Percentiles rank a stretch among this genome's conserved stretches.
These are phyloP conservation scores for Sclerotinia subarctica DNA, from an alignment of 2,329 filamentous ascomycete genomes.

Conservation along the genomic window DNA sequence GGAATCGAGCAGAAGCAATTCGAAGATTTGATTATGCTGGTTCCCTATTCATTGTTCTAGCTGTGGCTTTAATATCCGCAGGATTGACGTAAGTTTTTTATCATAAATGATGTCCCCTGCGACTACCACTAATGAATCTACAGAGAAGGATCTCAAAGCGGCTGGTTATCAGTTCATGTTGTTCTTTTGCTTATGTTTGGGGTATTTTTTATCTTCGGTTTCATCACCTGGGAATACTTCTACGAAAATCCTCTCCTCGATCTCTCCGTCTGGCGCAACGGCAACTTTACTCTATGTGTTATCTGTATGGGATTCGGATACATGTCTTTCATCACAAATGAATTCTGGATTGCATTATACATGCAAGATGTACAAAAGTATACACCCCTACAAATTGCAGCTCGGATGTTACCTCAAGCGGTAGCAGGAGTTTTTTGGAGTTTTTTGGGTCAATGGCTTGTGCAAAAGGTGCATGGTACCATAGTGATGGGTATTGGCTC, in stretches of 20 bases:
- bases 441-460: constrained; percentile 56
- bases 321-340: constrained; percentile 57
- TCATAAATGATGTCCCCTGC: neutral
- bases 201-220: constrained; percentile 51
- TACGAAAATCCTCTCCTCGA: constrained; percentile 51
- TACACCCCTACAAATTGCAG: constrained; percentile 51
- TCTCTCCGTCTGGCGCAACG: constrained; percentile 56
- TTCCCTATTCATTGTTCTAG: constrained; percentile 27
- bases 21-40: constrained; percentile 33
- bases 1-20: constrained; percentile 15
- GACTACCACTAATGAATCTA: constrained; percentile 9
- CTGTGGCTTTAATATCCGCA: constrained; percentile 29
- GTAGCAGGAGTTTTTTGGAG: constrained; percentile 62
- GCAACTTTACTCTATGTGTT: constrained; percentile 56
- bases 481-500: constrained; percentile 52
- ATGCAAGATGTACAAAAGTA: constrained; percentile 56
- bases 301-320: constrained; percentile 56
- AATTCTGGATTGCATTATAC: constrained; percentile 64
- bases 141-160: constrained; percentile 45
- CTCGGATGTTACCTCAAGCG: constrained; percentile 63
- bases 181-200: constrained; percentile 61
- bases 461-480: constrained; percentile 64
- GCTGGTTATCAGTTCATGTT: constrained; percentile 61
- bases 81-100: constrained; percentile 31
- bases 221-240: constrained; percentile 61